Percentiles rank a stretch among this genome's conserved stretches.
These are phyloP conservation scores for Antarctomyces pellizariae DNA, from an alignment of 495 filamentous ascomycete species.

Conservation along the genomic window DNA sequence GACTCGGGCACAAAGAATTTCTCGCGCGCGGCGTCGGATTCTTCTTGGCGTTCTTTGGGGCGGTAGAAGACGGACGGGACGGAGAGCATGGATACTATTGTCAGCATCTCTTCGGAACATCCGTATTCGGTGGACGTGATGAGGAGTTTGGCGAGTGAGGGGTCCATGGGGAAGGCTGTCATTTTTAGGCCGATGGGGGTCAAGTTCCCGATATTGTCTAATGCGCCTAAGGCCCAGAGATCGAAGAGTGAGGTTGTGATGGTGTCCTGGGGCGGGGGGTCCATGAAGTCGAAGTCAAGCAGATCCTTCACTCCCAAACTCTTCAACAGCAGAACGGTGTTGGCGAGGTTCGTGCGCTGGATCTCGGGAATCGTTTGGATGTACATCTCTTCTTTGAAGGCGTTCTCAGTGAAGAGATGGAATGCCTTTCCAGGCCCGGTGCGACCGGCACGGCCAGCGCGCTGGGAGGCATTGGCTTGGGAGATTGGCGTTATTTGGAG, in stretches of 20 bases:
- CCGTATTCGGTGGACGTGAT: constrained; percentile 70
- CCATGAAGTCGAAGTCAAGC: constrained; percentile 98
- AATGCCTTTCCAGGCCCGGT: constrained; percentile 94
- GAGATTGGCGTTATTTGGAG: constrained; percentile 96
- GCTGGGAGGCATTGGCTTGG: constrained; percentile 84
- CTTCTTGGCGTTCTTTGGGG: constrained; percentile 89
- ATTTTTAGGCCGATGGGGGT: constrained; percentile 74
- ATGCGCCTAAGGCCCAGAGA: constrained; percentile 84
- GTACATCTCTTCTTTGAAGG: constrained; percentile 92
- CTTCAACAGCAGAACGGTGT: constrained; percentile 85
- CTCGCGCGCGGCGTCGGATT: constrained; percentile 88
- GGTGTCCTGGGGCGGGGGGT: constrained; percentile 92
- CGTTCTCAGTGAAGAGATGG: constrained; percentile 80
- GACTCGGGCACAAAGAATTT: constrained; percentile 98
- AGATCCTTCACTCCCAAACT: constrained; percentile 86
- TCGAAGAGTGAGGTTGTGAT: constrained; percentile 96
- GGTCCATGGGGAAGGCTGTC: constrained; percentile 96
- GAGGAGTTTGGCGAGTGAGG: constrained; percentile 76
- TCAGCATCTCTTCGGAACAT: constrained; percentile 95
- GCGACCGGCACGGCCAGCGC: constrained; percentile 80
- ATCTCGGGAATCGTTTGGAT: constrained; percentile 97
- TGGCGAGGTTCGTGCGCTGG: constrained; percentile 84
- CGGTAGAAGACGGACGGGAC: constrained; percentile 95
- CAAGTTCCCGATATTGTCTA: constrained; percentile 83
- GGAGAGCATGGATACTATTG: constrained; percentile 94